These are phyloP conservation scores for Penicillium occitanis DNA, from an alignment of 2,329 filamentous ascomycete genomes.

Conservation along the genomic window DNA sequence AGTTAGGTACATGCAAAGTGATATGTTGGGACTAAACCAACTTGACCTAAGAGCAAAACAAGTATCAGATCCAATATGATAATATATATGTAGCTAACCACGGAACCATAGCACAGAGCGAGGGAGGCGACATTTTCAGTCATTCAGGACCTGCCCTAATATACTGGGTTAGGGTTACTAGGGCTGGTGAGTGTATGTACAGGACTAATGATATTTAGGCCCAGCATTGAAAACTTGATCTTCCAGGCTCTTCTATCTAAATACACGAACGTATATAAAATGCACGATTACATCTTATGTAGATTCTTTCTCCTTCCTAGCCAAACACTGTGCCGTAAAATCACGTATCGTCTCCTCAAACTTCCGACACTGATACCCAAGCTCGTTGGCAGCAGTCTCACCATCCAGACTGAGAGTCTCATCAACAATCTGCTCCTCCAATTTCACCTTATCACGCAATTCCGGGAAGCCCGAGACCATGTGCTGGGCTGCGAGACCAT, in stretches of 20 bases:
- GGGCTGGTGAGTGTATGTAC: background rate
- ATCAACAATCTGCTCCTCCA: slow-evolving; percentile 3
- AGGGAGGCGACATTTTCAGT: background rate
- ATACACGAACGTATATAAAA: background rate
- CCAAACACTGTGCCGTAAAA: slow-evolving; percentile 7
- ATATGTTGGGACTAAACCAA: too few species aligned
- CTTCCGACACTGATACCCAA: slow-evolving; percentile 40
- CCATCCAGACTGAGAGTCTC: slow-evolving; percentile 45
- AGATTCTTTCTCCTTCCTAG: background rate
- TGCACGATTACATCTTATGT: background rate
- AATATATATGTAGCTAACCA: background rate
- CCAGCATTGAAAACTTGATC: background rate
- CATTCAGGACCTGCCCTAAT: background rate
- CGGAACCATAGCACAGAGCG: background rate
- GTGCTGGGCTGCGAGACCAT: slow-evolving; percentile 47
- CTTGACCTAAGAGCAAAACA: too few species aligned
- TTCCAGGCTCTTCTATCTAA: background rate
- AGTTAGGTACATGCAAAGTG: too few species aligned
- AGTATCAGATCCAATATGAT: background rate
- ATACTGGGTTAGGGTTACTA: background rate
- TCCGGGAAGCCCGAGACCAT: slow-evolving; percentile 44
- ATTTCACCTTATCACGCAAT: slow-evolving; percentile 33
- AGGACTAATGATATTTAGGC: background rate
- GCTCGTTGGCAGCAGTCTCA: slow-evolving; percentile 40
- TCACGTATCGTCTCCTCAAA: slow-evolving; percentile 10